These are phyloP conservation scores for Chrysanthemum seticuspe DNA, from an alignment of 129 eudicot species.

Conservation along the genomic window DNA sequence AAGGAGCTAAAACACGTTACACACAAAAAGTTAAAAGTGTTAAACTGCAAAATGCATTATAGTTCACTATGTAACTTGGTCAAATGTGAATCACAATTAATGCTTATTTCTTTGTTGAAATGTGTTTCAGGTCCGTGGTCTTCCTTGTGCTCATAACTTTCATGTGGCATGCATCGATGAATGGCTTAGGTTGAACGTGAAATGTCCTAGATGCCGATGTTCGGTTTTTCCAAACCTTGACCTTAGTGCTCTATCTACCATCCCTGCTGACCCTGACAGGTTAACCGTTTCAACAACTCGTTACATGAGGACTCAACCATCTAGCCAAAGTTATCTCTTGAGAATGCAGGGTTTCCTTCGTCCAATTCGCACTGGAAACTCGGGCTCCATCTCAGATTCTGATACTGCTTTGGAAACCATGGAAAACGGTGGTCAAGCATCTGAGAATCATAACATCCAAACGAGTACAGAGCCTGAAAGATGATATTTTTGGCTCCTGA, in stretches of 20 bases:
- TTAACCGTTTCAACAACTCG: constrained; percentile 58
- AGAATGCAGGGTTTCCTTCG: constrained; percentile 85
- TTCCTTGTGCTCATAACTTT: constrained; percentile 98
- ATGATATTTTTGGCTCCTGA: constrained; percentile 12
- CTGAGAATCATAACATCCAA: constrained; percentile 4
- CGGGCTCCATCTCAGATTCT: constrained; percentile 37
- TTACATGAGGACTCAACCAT: constrained; percentile 67
- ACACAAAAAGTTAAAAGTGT: no score
- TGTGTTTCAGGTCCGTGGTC: constrained; percentile 77
- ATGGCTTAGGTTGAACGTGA: constrained; percentile 94
- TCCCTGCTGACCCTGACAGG: constrained; percentile 68
- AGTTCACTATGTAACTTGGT: not conserved
- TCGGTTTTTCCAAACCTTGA: constrained; percentile 97
- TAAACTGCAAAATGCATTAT: no score
- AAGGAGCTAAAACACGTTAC: no score
- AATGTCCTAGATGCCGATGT: constrained; percentile 98
- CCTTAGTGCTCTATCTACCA: constrained; percentile 84
- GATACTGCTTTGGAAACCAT: constrained; percentile 51
- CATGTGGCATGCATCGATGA: constrained; percentile 99
- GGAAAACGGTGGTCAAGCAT: constrained; percentile 52
- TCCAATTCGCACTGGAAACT: constrained; percentile 59
- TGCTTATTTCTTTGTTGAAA: constrained; percentile 11
- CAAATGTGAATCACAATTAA: not conserved
- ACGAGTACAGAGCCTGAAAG: constrained; percentile 31
- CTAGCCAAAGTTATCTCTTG: constrained; percentile 73